Evolutionary conservation across 1,284 basidiomycete genomes (phyloP), one percentile per base, ranked within the genome.

Genomic region (Ganoderma lucidum): DNA sequence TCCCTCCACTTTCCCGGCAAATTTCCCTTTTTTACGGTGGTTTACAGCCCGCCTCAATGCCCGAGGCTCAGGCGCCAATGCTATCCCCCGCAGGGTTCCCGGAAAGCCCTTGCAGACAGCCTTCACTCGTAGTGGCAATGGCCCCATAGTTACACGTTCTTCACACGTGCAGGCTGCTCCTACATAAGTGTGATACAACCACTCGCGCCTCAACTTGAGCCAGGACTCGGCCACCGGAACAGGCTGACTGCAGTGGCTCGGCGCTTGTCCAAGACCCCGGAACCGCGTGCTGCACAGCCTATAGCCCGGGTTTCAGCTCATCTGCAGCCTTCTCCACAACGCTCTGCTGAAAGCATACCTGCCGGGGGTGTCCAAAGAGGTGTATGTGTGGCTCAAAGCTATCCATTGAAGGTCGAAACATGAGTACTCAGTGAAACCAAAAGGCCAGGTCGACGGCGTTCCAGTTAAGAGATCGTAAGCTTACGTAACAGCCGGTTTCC

Each of bases 51-150:
- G 30, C 51, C 67, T 62, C 44, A 23, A 35, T 37, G 39, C 59
- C 64, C 65, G 42, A 44, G 59, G 15, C 23, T 63, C 61, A 66
- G 68, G 72, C 72, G 72, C 55, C 44, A 66, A n/a, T 65, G n/a
- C 68, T 60, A 64, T 70, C 70, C 64, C 42, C 48, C 61, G 59
- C 63, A 42, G 39, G 55, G 64, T 28, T n/a, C 56, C 67, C 65
- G 65, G 44, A 63, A 63, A 42, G 37, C 61, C 68, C 61, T 60
- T 67, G 42, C 48, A 39, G 61, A 28, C 63, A 61, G 56, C 58
- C 71, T 70, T 68, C 68, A 69, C 68, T 56, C 55, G 62, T 28
- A 64, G 66, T 64, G 71, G 64, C 58, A 56, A n/a, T 53, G 61
- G 56, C 53, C 30, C 30, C 42, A 60, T 42, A 51, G 45, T 51